Conservation (phyloP, 176 grass and related monocot species). For the Ananas comosus region DNA sequence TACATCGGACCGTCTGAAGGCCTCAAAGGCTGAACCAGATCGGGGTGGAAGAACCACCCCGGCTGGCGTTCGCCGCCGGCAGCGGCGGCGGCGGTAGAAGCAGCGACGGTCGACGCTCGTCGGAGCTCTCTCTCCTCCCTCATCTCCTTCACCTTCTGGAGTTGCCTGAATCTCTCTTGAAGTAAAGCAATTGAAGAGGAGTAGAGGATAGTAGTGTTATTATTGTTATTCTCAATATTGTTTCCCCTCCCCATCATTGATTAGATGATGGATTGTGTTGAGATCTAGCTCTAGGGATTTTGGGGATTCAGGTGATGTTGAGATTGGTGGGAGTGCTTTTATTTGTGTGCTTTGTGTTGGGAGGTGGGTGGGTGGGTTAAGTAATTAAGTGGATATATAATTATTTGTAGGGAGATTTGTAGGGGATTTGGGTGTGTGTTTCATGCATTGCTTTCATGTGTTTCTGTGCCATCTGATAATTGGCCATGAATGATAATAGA, state of each 20-base stretch:
- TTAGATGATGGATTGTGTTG: slow-evolving; percentile 1
- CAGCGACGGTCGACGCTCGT: slow-evolving; percentile 26
- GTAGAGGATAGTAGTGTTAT: slow-evolving; percentile 37
- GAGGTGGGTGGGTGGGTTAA: background rate
- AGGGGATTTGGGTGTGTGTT: slow-evolving; percentile 22
- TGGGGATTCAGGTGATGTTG: slow-evolving; percentile 23
- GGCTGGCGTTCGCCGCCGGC: slow-evolving; percentile 32
- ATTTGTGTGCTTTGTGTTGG: slow-evolving; percentile 6
- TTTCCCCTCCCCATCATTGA: slow-evolving; percentile 49
- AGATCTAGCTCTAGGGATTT: slow-evolving; percentile 18
- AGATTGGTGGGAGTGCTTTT: slow-evolving; percentile 18
- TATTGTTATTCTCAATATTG: slow-evolving; percentile 32
- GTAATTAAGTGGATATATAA: slow-evolving; percentile 5
- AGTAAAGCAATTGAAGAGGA: slow-evolving; percentile 91
- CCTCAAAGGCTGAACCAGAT: slow-evolving; percentile 46
- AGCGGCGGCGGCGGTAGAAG: slow-evolving; percentile 2
- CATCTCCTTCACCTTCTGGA: slow-evolving; percentile 89
- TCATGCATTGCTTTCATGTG: slow-evolving; percentile 63
- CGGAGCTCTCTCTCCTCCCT: slow-evolving; percentile 60
- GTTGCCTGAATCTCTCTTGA: slow-evolving; percentile 88
- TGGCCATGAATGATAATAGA: slow-evolving; percentile 23
- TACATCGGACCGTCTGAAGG: slow-evolving; percentile 16
- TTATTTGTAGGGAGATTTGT: slow-evolving; percentile 40
- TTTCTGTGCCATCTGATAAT: slow-evolving; percentile 71
- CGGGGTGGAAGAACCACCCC: slow-evolving; percentile 81